phyloP scores from a whole-genome alignment of 345 rosid genomes.

The Erysimum cheiranthoides region DNA sequence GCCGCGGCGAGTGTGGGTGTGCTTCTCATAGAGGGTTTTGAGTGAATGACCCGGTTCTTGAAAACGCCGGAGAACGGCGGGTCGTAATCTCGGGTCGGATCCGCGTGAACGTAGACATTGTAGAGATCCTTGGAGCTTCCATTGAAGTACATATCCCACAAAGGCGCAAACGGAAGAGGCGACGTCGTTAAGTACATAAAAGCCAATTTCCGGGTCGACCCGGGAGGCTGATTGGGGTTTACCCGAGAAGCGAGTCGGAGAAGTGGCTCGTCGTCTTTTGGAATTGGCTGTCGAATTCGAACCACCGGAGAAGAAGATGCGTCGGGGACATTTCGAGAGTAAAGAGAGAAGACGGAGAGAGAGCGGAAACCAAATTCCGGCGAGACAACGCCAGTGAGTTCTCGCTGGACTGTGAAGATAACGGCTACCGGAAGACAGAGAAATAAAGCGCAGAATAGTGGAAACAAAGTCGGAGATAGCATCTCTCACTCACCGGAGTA shows the following conservation, averaged over 20 bases:
- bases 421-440: constrained; percentile 69
- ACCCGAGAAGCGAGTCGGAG: constrained; percentile 58
- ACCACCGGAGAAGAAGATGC: constrained; percentile 19
- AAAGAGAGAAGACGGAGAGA: constrained; percentile 27
- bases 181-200: constrained; percentile 71
- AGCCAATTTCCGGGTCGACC: constrained; percentile 60
- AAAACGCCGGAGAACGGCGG: constrained; percentile 67
- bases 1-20: constrained; percentile 74
- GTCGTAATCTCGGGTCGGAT: constrained; percentile 56
- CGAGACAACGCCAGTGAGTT: constrained; percentile 37
- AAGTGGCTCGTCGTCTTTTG: constrained; percentile 55
- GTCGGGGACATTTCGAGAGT: constrained; percentile 31
- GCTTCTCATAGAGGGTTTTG: constrained; percentile 55
- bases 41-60: constrained; percentile 56
- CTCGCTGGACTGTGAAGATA: constrained; percentile 55
- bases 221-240: constrained; percentile 48
- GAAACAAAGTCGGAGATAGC: constrained; percentile 60
- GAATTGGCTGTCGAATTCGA: constrained; percentile 37
- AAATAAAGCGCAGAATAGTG: constrained; percentile 63
- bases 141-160: constrained; percentile 72
- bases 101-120: constrained; percentile 77
- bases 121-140: constrained; percentile 46
- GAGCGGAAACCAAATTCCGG: constrained; percentile 25
- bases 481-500: constrained; percentile 35
- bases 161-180: constrained; percentile 69